phyloP scores from a whole-genome alignment of 2,329 filamentous ascomycete species.

The Davidsoniella virescens region DNA sequence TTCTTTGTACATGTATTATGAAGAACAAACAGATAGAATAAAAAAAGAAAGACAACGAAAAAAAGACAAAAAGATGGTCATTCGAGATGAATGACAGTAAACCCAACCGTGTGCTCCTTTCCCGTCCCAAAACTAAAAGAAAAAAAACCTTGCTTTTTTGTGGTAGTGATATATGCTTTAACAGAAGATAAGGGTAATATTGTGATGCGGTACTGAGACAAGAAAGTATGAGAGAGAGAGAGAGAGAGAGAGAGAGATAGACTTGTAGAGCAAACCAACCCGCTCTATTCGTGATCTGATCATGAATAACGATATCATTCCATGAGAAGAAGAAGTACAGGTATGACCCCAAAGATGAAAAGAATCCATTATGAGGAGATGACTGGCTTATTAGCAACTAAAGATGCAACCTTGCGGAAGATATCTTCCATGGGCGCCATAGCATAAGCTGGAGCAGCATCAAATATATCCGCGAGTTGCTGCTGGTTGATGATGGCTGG shows the following conservation, averaged over 20 bases:
- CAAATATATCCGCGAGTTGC: conserved; percentile 53
- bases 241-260: too few relatives aligned
- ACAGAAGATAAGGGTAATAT: not conserved
- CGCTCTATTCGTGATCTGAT: not conserved
- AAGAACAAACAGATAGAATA: not conserved
- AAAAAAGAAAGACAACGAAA: not conserved
- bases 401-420: conserved; percentile 53
- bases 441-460: conserved; percentile 50
- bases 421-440: conserved; percentile 58
- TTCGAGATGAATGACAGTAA: not conserved
- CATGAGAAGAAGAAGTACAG: not conserved
- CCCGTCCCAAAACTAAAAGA: conserved; percentile 5
- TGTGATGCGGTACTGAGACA: not conserved
- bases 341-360: too few relatives aligned
- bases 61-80: not conserved
- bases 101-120: conserved; percentile 8
- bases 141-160: conserved; percentile 6
- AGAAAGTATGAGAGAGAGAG: too few relatives aligned
- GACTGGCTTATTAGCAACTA: conserved; percentile 20
- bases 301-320: too few relatives aligned
- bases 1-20: conserved; percentile 6
- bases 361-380: not conserved
- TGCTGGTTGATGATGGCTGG: conserved; percentile 50
- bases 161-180: not conserved
- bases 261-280: not conserved